A percentile compares a stretch with the other conserved stretches of the same genome.
Evolutionary conservation across 2,329 filamentous ascomycete species (phyloP).

Genomic region (Claviceps sp.): DNA sequence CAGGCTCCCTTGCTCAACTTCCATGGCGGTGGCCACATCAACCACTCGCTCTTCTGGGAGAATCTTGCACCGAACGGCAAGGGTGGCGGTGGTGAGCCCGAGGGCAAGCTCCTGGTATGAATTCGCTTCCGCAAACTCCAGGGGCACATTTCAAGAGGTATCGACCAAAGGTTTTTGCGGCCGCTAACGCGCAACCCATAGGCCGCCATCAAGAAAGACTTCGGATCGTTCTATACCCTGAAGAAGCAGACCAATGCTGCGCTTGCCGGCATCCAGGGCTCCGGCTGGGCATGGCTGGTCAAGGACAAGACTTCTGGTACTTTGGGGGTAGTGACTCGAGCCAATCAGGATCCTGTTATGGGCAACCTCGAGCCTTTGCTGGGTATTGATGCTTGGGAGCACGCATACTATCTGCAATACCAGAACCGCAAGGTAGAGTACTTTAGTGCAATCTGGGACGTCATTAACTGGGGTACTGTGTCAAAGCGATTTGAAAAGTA

Average conservation of each 20-base stretch:
- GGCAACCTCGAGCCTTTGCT: conserved; percentile 72
- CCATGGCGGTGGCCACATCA: conserved; percentile 76
- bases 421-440: conserved; percentile 96
- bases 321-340: conserved; percentile 53
- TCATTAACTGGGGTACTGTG: conserved; percentile 89
- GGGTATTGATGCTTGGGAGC: conserved; percentile 91
- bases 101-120: conserved; percentile 44
- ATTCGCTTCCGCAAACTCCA: not conserved
- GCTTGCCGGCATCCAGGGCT: conserved; percentile 68
- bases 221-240: conserved; percentile 52
- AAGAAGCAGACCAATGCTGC: conserved; percentile 53
- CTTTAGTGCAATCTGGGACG: conserved; percentile 87
- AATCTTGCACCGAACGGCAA: conserved; percentile 58
- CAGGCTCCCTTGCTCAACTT: conserved; percentile 53
- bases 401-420: conserved; percentile 92
- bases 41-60: conserved; percentile 80
- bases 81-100: conserved; percentile 46
- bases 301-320: conserved; percentile 51
- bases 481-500: conserved; percentile 56
- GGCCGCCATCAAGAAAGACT: conserved; percentile 50
- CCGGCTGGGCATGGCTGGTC: conserved; percentile 84
- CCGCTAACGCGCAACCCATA: conserved; percentile 9
- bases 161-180: conserved; percentile 9
- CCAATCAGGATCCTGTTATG: conserved; percentile 82
- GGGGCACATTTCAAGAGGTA: conserved; percentile 12